These are phyloP conservation scores for Barnettozyma sp. DNA, from an alignment of 805 yeast species.

Conservation along the genomic window DNA sequence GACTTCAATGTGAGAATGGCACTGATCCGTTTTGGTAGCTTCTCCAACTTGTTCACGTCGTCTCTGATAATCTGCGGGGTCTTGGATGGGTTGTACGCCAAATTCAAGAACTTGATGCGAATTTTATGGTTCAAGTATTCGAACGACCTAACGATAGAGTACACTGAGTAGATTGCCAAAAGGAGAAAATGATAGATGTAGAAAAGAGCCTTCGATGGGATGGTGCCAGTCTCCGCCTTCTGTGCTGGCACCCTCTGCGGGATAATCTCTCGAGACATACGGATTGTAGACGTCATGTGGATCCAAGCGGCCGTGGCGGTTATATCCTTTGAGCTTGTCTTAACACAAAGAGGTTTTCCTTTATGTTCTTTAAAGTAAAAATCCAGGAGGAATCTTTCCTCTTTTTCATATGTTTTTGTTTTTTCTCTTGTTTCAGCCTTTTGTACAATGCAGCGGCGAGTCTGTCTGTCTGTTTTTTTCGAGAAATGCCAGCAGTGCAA, in stretches of 20 bases:
- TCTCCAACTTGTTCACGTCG: conserved; percentile 65
- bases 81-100: conserved; percentile 62
- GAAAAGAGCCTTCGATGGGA: conserved; percentile 12
- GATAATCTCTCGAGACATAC: conserved; percentile 8
- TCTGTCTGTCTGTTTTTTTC: too few relatives aligned
- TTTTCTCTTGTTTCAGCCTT: too few relatives aligned
- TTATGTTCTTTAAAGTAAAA: too few relatives aligned
- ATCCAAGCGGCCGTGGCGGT: not conserved
- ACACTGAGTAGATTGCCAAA: conserved; percentile 45
- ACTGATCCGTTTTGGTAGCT: conserved; percentile 73
- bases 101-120: conserved; percentile 49
- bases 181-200: conserved; percentile 27
- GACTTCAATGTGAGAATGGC: conserved; percentile 67
- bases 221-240: not conserved
- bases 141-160: conserved; percentile 47
- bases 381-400: too few relatives aligned
- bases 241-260: not conserved
- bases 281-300: conserved; percentile 3
- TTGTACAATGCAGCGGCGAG: too few relatives aligned
- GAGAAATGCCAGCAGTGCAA: too few relatives aligned
- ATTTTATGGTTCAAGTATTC: conserved; percentile 46
- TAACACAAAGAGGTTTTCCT: too few relatives aligned
- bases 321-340: not conserved
- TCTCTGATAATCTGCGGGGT: conserved; percentile 83
- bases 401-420: too few relatives aligned